phyloP scores from a whole-genome alignment of 148 eudicot species.

The Amaranthus hypochondriacus region DNA sequence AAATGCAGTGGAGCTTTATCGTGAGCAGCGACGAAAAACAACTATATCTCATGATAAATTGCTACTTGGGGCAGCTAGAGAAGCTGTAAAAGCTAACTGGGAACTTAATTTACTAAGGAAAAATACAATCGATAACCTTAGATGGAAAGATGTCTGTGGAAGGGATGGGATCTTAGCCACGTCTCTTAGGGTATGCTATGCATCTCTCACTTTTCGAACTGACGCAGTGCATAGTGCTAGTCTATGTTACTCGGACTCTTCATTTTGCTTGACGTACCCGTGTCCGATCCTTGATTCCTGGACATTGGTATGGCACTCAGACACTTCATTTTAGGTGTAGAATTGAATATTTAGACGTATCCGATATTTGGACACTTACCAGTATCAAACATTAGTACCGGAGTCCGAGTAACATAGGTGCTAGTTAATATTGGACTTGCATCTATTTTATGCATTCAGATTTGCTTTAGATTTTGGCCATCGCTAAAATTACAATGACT shows the following conservation, averaged over 20 bases:
- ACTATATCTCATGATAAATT: conserved; percentile 96
- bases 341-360: too few species aligned
- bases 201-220: background rate
- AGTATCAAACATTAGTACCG: too few species aligned
- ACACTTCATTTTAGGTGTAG: too few species aligned
- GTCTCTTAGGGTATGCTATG: conserved; percentile 63
- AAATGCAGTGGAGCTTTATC: conserved; percentile 92
- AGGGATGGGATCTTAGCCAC: conserved; percentile 81
- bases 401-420: background rate
- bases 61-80: conserved; percentile 93
- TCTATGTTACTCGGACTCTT: too few species aligned
- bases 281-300: too few species aligned
- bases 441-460: background rate
- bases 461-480: background rate
- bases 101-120: conserved; percentile 71
- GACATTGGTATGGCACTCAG: too few species aligned
- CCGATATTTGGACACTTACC: too few species aligned
- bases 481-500: background rate
- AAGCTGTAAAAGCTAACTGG: conserved; percentile 96
- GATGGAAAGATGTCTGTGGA: conserved; percentile 91
- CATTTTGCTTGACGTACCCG: too few species aligned
- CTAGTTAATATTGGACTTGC: background rate
- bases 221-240: background rate
- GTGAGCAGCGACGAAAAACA: conserved; percentile 79
- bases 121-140: conserved; percentile 57